phyloP scores from a whole-genome alignment of 257 asterid species.

The Primulina huaijiensis region DNA sequence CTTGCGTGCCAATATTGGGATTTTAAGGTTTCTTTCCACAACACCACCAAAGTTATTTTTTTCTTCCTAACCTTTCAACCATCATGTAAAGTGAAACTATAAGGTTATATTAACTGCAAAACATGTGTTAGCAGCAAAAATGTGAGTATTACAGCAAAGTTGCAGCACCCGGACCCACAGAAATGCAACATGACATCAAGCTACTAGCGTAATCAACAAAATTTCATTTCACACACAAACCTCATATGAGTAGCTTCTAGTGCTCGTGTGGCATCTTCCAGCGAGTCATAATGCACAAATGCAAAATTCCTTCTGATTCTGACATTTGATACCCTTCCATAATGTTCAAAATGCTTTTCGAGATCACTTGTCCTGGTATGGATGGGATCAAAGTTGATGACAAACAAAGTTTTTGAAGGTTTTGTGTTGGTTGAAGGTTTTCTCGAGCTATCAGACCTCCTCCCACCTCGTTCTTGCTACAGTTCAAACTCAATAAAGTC shows the following conservation, averaged over 20 bases:
- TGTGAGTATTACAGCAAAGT: too few relatives aligned
- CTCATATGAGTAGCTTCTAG: constrained; percentile 69
- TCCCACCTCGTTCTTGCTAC: constrained; percentile 88
- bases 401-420: constrained; percentile 86
- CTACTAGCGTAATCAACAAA: not conserved
- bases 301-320: constrained; percentile 86
- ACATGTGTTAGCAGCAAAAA: too few relatives aligned
- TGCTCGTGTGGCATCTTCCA: constrained; percentile 86
- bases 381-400: constrained; percentile 82
- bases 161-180: not conserved
- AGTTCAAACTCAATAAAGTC: constrained; percentile 23
- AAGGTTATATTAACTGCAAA: too few relatives aligned
- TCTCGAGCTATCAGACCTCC: constrained; percentile 66
- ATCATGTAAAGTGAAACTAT: too few relatives aligned
- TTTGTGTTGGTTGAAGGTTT: constrained; percentile 55
- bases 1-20: not conserved
- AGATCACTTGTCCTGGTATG: constrained; percentile 77
- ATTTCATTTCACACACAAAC: constrained; percentile 31
- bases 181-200: not conserved
- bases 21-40: not conserved
- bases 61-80: too few relatives aligned
- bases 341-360: constrained; percentile 74
- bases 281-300: constrained; percentile 72
- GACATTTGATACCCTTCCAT: constrained; percentile 72
- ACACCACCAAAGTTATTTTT: too few relatives aligned